Conservation (phyloP, 2,329 filamentous ascomycete genomes). For the Sphaerulina populicola region DNA sequence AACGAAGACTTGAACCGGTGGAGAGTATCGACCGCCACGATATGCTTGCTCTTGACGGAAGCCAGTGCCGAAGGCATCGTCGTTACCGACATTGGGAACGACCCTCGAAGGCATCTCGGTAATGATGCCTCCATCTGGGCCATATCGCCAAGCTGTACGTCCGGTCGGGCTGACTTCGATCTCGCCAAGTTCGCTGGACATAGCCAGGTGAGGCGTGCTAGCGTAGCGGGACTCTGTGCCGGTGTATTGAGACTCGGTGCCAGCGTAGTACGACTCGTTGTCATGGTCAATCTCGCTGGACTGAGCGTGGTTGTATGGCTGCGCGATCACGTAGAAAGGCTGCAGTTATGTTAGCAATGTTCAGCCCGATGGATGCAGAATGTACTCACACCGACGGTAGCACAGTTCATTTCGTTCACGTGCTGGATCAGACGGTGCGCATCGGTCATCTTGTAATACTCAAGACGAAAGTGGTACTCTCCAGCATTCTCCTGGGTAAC, state of each 20-base stretch:
- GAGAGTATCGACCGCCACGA: no score
- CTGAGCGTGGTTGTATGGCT: not conserved
- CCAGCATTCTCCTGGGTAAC: slow-evolving; percentile 11
- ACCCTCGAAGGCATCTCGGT: not conserved
- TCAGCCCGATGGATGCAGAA: not conserved
- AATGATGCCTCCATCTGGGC: slow-evolving; percentile 15
- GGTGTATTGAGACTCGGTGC: not conserved
- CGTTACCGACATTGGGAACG: slow-evolving; percentile 14
- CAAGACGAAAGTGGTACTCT: slow-evolving; percentile 22
- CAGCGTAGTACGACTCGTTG: no score
- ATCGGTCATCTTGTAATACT: slow-evolving; percentile 23
- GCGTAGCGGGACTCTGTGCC: not conserved
- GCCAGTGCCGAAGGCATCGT: not conserved
- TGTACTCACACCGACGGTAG: slow-evolving; percentile 16
- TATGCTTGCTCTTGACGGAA: no score
- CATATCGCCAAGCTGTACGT: slow-evolving; percentile 23
- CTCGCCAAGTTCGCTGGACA: not conserved
- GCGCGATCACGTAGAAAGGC: slow-evolving; percentile 10
- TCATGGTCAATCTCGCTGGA: no score
- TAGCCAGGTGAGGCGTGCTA: not conserved
- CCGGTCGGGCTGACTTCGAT: slow-evolving; percentile 22
- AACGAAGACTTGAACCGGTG: no score
- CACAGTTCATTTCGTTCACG: slow-evolving; percentile 6
- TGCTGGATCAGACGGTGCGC: slow-evolving; percentile 19
- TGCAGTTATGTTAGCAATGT: slow-evolving; percentile 14